Evolutionary conservation across 805 yeast genomes (phyloP), one percentile per base, ranked within the genome.

Genomic region (Saturnispora sanitii): DNA sequence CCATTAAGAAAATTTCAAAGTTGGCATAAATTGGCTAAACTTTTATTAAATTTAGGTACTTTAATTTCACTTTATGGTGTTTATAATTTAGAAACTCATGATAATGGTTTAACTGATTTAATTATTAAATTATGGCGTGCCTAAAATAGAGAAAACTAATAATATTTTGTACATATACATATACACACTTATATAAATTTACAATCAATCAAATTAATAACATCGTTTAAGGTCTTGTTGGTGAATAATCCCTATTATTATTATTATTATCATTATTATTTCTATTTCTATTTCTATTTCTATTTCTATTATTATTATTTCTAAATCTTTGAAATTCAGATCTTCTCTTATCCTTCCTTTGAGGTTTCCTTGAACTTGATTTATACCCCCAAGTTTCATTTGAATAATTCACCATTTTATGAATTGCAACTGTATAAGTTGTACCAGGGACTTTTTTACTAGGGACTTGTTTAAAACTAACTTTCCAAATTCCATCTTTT

Each of bases 1-100:
- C 96, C 96, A 32, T 64, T 68, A 57, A 75, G 98, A 60, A 84
- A 79, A 19, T 92, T 80, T 62, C 95, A 95, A 28, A 60, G 68
- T 32, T 75, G 83, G 71, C 81, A 85, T 64, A 70, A 70, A 46
- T 65, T 72, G 29, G 88, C 94, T 42, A 65, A 76, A 68, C 71
- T 70, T 47, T 58, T 86, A 42, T 71, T 92, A 52, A 72, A 76
- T 29, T 64, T 78, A 2, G 96, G 96, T 29, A 69, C 95, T 2
- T 67, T 70, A 40, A 65, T 80, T 28, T 74, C 84, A 12, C 68
- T 79, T 45, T 77, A 81, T 55, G 98, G 97, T 45, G 66, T 90
- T 41, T 92, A 87, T 61, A 68, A 79, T 46, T 67, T 87, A 54
- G 90, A 82, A 57, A 81, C 94, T 11, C 76, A 81, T 45, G 80